A percentile compares a stretch with the other conserved stretches of the same genome.
phyloP scores from a whole-genome alignment of 768 basidiomycete species.

The Rhizopogon roseolus region DNA sequence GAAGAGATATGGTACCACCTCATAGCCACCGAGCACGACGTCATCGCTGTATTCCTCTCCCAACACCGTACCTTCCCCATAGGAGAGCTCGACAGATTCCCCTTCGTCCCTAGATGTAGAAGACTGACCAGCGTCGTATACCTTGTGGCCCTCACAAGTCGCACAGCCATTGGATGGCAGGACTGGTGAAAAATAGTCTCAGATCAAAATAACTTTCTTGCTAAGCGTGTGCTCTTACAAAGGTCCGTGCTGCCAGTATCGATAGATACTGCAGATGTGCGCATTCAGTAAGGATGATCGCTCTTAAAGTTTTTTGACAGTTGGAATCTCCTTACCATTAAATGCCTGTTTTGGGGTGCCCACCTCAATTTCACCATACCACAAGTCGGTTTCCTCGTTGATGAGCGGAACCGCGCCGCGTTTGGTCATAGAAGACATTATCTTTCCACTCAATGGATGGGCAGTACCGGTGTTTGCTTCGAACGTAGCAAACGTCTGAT shows the following conservation, averaged over 20 bases:
- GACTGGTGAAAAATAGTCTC: slow-evolving; percentile 26
- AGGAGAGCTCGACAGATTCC: slow-evolving; percentile 27
- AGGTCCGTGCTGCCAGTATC: slow-evolving; percentile 29
- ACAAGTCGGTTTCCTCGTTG: slow-evolving; percentile 22
- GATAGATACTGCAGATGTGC: slow-evolving; percentile 30
- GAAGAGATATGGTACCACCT: slow-evolving; percentile 16
- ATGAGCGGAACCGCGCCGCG: slow-evolving; percentile 16
- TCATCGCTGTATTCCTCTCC: slow-evolving; percentile 40
- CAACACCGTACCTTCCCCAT: slow-evolving; percentile 32
- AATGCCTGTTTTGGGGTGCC: slow-evolving; percentile 40
- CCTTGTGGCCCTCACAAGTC: slow-evolving; percentile 26
- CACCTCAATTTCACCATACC: slow-evolving; percentile 18
- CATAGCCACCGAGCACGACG: slow-evolving; percentile 35
- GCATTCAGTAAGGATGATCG: not conserved
- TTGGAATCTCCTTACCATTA: slow-evolving; percentile 22
- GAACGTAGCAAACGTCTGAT: slow-evolving; percentile 23
- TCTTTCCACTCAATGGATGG: slow-evolving; percentile 23
- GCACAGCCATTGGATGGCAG: slow-evolving; percentile 27
- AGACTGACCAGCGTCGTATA: slow-evolving; percentile 24
- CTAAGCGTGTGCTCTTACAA: not conserved
- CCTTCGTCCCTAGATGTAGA: slow-evolving; percentile 25
- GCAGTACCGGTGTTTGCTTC: slow-evolving; percentile 52
- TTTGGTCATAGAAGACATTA: not conserved
- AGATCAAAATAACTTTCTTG: slow-evolving; percentile 13
- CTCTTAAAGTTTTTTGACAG: slow-evolving; percentile 1